Evolutionary conservation across 2,329 filamentous ascomycete species (phyloP).

Genomic region (Fusarium continuum): DNA sequence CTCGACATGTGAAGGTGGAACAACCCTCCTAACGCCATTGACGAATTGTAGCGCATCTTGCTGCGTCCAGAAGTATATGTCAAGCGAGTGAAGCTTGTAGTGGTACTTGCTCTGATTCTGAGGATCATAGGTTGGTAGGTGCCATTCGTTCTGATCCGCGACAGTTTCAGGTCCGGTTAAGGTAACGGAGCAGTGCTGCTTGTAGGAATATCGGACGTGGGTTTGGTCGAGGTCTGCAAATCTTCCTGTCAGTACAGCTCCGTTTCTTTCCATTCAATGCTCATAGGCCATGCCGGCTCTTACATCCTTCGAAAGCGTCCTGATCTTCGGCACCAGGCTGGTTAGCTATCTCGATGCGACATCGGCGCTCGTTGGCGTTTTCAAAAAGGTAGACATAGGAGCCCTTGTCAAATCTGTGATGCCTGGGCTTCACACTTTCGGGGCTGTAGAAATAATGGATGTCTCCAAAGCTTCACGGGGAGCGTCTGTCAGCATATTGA

Average conservation of each 20-base stretch:
- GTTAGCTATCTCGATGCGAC: slow-evolving; percentile 80
- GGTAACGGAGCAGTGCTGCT: slow-evolving; percentile 76
- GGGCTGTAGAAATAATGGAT: slow-evolving; percentile 81
- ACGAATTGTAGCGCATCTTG: slow-evolving; percentile 76
- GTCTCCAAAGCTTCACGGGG: slow-evolving; percentile 73
- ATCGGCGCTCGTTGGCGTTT: slow-evolving; percentile 71
- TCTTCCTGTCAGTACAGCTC: slow-evolving; percentile 16
- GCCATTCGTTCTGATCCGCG: slow-evolving; percentile 71
- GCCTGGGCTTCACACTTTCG: slow-evolving; percentile 72
- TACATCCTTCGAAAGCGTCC: slow-evolving; percentile 81
- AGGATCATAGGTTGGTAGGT: slow-evolving; percentile 76
- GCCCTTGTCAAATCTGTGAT: slow-evolving; percentile 82
- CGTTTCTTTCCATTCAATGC: neutral
- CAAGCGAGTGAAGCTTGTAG: slow-evolving; percentile 78
- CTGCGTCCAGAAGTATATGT: slow-evolving; percentile 83
- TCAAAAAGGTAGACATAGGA: slow-evolving; percentile 86
- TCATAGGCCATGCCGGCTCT: slow-evolving; percentile 47
- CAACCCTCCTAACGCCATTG: slow-evolving; percentile 71
- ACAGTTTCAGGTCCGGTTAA: slow-evolving; percentile 66
- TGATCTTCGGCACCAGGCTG: slow-evolving; percentile 77
- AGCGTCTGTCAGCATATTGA: slow-evolving; percentile 13
- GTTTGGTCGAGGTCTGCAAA: slow-evolving; percentile 70
- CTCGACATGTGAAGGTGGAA: slow-evolving; percentile 68
- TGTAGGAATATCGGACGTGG: slow-evolving; percentile 75
- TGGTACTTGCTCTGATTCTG: slow-evolving; percentile 80